Conservation (phyloP, 106 monocot species). For the Allium cepa region DNA sequence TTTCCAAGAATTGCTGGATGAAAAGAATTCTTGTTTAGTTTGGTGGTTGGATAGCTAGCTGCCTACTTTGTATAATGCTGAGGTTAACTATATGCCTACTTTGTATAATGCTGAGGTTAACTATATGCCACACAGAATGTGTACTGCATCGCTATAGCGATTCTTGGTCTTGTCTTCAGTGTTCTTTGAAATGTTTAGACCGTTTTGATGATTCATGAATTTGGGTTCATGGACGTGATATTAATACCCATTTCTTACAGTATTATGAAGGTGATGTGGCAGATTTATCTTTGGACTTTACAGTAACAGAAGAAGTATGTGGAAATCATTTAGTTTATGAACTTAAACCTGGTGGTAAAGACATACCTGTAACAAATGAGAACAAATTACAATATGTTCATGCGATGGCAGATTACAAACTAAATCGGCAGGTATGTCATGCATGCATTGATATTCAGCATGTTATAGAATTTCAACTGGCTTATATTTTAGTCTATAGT, state of each 20-base stretch:
- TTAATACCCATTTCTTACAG: slow-evolving; percentile 21
- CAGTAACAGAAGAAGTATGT: slow-evolving; percentile 74
- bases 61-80: too few species aligned
- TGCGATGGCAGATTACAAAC: slow-evolving; percentile 90
- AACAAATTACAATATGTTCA: slow-evolving; percentile 94
- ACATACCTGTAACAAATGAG: slow-evolving; percentile 66
- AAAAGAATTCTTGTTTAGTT: too few species aligned
- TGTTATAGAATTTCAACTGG: neutral
- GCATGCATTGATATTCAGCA: neutral
- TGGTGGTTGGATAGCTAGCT: too few species aligned
- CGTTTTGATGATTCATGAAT: neutral
- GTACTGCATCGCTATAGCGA: neutral
- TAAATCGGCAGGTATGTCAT: slow-evolving; percentile 70
- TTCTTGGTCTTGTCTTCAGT: neutral
- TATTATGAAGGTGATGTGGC: slow-evolving; percentile 76
- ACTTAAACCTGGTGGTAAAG: slow-evolving; percentile 73
- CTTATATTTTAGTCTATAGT: neutral
- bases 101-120: too few species aligned
- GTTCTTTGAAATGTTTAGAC: neutral
- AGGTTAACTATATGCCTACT: too few species aligned
- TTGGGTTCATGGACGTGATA: neutral
- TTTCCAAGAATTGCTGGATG: too few species aligned
- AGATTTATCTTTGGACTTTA: slow-evolving; percentile 86
- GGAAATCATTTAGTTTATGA: slow-evolving; percentile 60
- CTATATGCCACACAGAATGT: too few species aligned